These are phyloP conservation scores for Cavenderia fasciculata DNA, from an alignment of 78 protist genomes.

Conservation along the genomic window DNA sequence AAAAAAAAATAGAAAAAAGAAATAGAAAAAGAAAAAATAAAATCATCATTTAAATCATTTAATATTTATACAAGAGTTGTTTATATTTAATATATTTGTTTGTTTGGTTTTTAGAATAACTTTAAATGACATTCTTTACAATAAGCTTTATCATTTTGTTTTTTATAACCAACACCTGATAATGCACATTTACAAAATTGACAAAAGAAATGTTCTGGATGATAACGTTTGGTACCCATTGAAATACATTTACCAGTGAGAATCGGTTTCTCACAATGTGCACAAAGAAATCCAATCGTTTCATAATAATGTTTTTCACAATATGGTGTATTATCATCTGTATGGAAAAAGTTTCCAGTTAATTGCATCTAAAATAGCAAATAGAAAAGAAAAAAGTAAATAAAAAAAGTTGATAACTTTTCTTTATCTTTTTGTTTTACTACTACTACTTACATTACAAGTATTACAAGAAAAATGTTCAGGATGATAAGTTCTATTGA, in stretches of 20 bases:
- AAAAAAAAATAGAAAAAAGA: no score
- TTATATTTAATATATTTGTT: neutral
- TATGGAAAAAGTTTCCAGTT: conserved; percentile 47
- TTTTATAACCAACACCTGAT: conserved; percentile 61
- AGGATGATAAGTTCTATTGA: conserved; percentile 59
- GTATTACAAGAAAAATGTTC: conserved; percentile 69
- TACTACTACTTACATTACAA: conserved; percentile 19
- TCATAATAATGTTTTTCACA: conserved; percentile 78
- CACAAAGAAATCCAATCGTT: conserved; percentile 45
- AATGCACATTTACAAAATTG: conserved; percentile 48
- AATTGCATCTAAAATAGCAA: neutral
- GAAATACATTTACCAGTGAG: conserved; percentile 68
- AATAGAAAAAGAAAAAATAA: no score
- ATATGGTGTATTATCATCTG: conserved; percentile 44
- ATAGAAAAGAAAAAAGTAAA: neutral
- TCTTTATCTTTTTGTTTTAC: neutral
- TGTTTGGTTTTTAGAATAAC: neutral
- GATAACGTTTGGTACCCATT: conserved; percentile 32
- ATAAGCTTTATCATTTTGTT: conserved; percentile 46
- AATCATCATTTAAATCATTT: no score
- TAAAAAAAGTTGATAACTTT: neutral
- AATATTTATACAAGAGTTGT: no score
- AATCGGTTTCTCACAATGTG: conserved; percentile 77
- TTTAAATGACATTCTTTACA: conserved; percentile 41
- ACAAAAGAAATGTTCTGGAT: conserved; percentile 72